Evolutionary conservation across 345 rosid genomes (phyloP), one percentile per base, ranked within the genome.

Genomic region (Populus simonii): DNA sequence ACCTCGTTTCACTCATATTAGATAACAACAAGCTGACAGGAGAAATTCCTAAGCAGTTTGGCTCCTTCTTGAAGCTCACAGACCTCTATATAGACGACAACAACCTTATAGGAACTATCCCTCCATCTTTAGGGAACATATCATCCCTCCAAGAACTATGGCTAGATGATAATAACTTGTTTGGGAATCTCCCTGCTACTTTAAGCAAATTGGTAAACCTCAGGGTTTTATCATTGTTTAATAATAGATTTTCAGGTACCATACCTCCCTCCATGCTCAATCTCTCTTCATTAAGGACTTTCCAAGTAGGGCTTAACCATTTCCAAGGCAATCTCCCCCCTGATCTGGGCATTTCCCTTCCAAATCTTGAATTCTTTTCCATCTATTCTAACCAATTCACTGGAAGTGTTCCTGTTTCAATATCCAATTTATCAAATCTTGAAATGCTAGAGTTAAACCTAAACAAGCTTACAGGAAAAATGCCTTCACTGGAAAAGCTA

Each of bases 261-360:
- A 13, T 84, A 53, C 82, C 82, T 41, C 23, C 82, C 20, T 31
- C 80, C 36, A 49, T 81, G 29, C 70, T 22, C 31, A 78, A 84
- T 68, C n/a, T 81, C 1, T 75, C 82, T 71, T 78, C 73, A 12
- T 73, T 75, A 2, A 7, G 1, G 1, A 0, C 4, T 18, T 4
- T 36, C 61, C 36, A 27, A 8, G 33, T 66, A 20, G 4, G 6
- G 73, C 1, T 2, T 11, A 80, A 80, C 68, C 5, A 49, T n/a
- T 63, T 84, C 7, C 15, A 22, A 39, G 78, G 84, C 15, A 68
- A 18, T 7, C 68, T 78, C 27, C 80, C 61, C 10, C 33, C 55
- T 35, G 73, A 72, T 10, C 23, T 84, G 25, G 75, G 78, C 25
- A 25, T 49, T 29, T 16, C 47, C 47, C 80, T 81, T 55, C 80